phyloP scores from a whole-genome alignment of 495 filamentous ascomycete genomes.

The Xylaria telfairii region DNA sequence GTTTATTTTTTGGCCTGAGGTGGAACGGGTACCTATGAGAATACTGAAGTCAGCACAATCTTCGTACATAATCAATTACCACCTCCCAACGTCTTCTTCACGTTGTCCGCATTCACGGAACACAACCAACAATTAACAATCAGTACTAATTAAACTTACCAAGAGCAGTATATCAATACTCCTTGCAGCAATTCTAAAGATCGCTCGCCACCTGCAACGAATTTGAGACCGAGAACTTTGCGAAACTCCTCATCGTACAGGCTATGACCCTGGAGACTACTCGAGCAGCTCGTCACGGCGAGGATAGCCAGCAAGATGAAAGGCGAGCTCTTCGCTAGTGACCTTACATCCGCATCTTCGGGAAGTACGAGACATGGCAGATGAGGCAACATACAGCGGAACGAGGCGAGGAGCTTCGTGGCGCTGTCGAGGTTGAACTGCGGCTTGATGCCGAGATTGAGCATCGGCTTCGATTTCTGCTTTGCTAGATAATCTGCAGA shows the following conservation, averaged over 20 bases:
- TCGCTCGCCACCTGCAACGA: conserved; percentile 54
- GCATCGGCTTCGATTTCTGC: conserved; percentile 28
- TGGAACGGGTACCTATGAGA: conserved; percentile 54
- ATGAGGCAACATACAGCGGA: conserved; percentile 46
- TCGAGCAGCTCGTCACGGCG: conserved; percentile 50
- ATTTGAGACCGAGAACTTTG: conserved; percentile 55
- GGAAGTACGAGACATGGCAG: conserved; percentile 48
- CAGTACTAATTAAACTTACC: conserved; percentile 39
- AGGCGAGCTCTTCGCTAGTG: conserved; percentile 44
- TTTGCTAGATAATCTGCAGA: not conserved
- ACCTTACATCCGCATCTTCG: conserved; percentile 43
- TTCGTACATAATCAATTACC: not conserved
- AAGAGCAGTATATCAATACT: conserved; percentile 52
- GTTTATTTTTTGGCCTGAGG: conserved; percentile 53
- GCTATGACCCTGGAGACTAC: conserved; percentile 51
- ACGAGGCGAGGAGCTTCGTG: conserved; percentile 43
- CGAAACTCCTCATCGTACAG: conserved; percentile 58
- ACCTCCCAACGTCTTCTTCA: not conserved
- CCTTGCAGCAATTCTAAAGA: conserved; percentile 53
- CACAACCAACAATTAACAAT: not conserved
- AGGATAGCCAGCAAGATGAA: conserved; percentile 54
- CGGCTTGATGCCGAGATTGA: conserved; percentile 46
- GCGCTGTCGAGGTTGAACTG: conserved; percentile 58
- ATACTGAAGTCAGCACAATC: not conserved
- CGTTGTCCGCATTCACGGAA: not conserved